These are phyloP conservation scores for Lentinula lateritia DNA, from an alignment of 768 basidiomycete genomes.

Conservation along the genomic window DNA sequence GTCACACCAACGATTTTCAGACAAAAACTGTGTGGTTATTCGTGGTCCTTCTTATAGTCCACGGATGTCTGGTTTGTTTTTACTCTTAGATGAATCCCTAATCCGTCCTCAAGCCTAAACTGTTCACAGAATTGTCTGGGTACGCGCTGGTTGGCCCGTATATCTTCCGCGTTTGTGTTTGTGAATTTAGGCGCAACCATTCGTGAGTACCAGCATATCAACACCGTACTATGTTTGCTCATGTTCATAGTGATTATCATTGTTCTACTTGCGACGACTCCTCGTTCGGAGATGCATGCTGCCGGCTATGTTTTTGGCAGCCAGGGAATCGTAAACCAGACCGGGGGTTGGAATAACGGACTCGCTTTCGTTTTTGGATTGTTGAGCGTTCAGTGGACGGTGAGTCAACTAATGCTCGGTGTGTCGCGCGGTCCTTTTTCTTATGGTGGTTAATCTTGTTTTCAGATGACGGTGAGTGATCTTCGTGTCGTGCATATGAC, in stretches of 20 bases:
- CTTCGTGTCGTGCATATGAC: not conserved
- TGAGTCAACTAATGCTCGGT: constrained; percentile 23
- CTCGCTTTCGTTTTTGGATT: constrained; percentile 82
- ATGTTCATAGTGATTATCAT: constrained; percentile 68
- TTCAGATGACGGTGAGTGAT: constrained; percentile 51
- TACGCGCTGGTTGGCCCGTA: constrained; percentile 66
- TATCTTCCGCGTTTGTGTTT: constrained; percentile 80
- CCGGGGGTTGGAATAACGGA: constrained; percentile 75
- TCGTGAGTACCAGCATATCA: constrained; percentile 29
- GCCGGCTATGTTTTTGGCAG: constrained; percentile 78
- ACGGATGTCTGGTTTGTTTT: constrained; percentile 58
- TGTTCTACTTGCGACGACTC: constrained; percentile 70
- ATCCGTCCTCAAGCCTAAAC: not conserved
- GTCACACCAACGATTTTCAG: constrained; percentile 15
- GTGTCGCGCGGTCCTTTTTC: constrained; percentile 6
- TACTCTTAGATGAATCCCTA: not conserved
- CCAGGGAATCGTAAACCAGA: constrained; percentile 68
- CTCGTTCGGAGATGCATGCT: constrained; percentile 72
- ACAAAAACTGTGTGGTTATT: constrained; percentile 80
- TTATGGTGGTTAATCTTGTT: not conserved
- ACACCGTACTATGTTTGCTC: not conserved
- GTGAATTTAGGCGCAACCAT: constrained; percentile 80
- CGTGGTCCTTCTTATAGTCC: constrained; percentile 66
- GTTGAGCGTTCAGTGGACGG: constrained; percentile 85
- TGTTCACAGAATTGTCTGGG: constrained; percentile 56